Evolutionary conservation across 2,329 filamentous ascomycete genomes (phyloP), one percentile per base, ranked within the genome.

Genomic region (Chrysosporium keratinophilum): DNA sequence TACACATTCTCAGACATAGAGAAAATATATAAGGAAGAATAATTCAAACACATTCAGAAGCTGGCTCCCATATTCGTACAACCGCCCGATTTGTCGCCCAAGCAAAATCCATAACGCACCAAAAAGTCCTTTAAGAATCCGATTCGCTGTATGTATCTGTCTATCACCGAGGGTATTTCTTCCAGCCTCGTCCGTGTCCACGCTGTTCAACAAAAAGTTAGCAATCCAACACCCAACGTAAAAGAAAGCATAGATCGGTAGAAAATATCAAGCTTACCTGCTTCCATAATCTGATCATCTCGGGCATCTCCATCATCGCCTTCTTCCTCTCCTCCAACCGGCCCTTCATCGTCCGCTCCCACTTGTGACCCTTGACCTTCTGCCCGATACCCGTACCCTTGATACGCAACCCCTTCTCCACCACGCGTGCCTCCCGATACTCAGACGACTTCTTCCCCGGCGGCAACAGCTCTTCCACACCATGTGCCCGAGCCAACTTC

Each of bases 231-330:
- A n/a, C 9, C 35, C 31, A 11, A 54, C 37, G n/a, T n/a, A n/a
- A n/a, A 44, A 15, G 12, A n/a, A 44, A 52, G 12, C 23, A 4
- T 28, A n/a, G 1, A 11, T 15, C 7, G 14, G 37, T 35, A 2
- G 14, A 44, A 20, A 17, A 20, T 51, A 31, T 43, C 40, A 50
- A 43, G 72, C 82, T 68, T 75, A 93, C 87, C 81, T 86, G 83
- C 74, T 95, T 95, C 93, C 91, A 98, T 70, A 86, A 78, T 70
- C 85, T 81, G 69, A 98, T 87, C 75, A 97, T 80, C 65, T 85
- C 82, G 59, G 91, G 89, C 93, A 98, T 98, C 56, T 84, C 83
- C 75, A 94, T 71, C 88, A 97, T 96, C 56, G 93, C 93, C 71
- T 87, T 80, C 78, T 85, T 86, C 73, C 89, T 83, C 74, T 87